A percentile compares a stretch with the other conserved stretches of the same genome.
Evolutionary conservation across 345 rosid genomes (phyloP).

Genomic region (Murraya koenigii): DNA sequence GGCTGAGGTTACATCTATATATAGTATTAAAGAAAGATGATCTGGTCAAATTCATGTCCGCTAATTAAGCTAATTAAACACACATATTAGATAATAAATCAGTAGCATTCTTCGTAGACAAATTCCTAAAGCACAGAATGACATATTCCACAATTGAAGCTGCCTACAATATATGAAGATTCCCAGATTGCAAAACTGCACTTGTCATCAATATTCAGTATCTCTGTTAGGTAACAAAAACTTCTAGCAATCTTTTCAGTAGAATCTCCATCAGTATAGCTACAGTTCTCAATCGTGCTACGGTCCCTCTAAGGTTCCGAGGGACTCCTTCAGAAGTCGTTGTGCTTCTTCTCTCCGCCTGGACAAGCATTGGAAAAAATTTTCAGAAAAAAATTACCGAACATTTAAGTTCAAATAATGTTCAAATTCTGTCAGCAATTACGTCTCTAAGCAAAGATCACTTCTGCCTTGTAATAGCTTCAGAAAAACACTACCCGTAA

Average conservation of each 20-base stretch:
- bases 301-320: slow-evolving; percentile 61
- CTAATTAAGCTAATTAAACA: too few species aligned
- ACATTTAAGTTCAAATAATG: neutral
- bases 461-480: neutral
- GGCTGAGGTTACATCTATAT: neutral
- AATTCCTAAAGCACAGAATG: neutral
- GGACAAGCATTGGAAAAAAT: slow-evolving; percentile 18
- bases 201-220: neutral
- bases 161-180: neutral
- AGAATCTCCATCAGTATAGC: neutral
- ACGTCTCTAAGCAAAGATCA: neutral
- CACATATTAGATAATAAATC: too few species aligned
- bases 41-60: neutral
- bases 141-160: neutral
- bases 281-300: neutral
- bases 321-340: slow-evolving; percentile 69
- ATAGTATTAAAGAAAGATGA: neutral
- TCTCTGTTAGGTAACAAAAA: neutral
- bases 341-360: slow-evolving; percentile 90
- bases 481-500: too few species aligned
- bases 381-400: neutral
- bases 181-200: neutral
- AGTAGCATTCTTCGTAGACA: neutral
- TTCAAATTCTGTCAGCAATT: neutral
- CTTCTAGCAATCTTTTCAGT: neutral